Conservation (phyloP, 1,284 basidiomycete species). For the Puccinia brachypodii region DNA sequence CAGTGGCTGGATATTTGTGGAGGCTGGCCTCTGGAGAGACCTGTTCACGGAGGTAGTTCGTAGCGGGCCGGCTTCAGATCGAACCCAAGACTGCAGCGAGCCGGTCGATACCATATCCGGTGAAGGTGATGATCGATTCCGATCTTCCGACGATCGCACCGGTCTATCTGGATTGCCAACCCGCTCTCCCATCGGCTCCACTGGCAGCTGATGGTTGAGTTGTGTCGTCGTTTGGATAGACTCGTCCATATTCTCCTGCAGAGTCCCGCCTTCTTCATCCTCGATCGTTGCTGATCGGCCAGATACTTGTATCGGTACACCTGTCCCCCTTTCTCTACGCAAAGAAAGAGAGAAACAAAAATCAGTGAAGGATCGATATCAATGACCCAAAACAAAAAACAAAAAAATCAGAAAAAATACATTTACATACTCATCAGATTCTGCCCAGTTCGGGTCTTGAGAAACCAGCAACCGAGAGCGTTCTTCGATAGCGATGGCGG, state of each 20-base stretch:
- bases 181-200: neutral
- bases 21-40: neutral
- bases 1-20: neutral
- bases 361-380: neutral
- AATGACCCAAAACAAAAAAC: too few species aligned
- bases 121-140: neutral
- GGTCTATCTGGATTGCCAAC: neutral
- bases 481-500: neutral
- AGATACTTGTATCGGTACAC: neutral
- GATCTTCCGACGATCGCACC: neutral
- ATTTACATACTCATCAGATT: slow-evolving; percentile 15
- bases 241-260: neutral
- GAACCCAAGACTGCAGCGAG: neutral
- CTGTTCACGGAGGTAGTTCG: neutral
- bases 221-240: neutral
- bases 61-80: neutral
- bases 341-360: neutral
- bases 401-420: neutral
- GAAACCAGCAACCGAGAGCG: neutral
- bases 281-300: neutral
- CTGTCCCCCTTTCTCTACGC: neutral
- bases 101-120: neutral
- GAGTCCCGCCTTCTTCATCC: neutral
- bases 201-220: neutral
- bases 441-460: slow-evolving; percentile 9